Base-by-base conservation (phyloP, 352 stramenopile species). In the Phytophthora quininea region DNA sequence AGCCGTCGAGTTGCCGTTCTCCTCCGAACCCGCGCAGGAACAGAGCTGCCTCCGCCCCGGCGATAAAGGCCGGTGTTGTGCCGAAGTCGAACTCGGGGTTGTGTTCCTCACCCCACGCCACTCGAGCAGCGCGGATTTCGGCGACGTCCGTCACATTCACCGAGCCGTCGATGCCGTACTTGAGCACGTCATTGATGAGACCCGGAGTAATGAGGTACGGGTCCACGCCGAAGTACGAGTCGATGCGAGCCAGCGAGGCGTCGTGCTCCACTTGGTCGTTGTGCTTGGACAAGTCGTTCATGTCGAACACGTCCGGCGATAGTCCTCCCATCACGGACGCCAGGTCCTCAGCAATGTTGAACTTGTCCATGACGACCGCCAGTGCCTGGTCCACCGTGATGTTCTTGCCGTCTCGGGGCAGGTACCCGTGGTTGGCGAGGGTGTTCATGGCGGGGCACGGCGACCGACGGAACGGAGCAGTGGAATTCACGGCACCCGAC, bases 371-470 rank as follows among this genome's bases (percentile, higher is more conserved):
- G 46, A 85, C 53, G 5, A 69, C 73, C 0, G 73, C 35, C 15
- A 85, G 11, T 9, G 62, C 56, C n/a, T 53, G 33, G 24, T 56
- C 48, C 37, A 69, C 53, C 3, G 64, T 79, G 35, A 85, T 56
- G 53, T 75, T 79, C 37, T 71, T 76, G n/a, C 76, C 76, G 33
- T 72, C 69, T 29, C 77, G 74, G 8, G 77, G 73, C 15, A 89
- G 32, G 24, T 77, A 63, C 27, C 75, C 75, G 64, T 88, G 77
- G 67, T 86, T 88, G 27, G 77, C 74, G 15, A 88, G 63, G 15
- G 79, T 63, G 57, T 89, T 89, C 55, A 86, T 65, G 27, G 70
- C 75, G 10, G 80, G 80, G 27, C 77, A 89, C 4, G 77, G 80
- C 3, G 58, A 79, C 1, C 76, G 76, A 27, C 59, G 49, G 59